phyloP scores from a whole-genome alignment of 2,329 filamentous ascomycete genomes.

The Xylaria sp. region DNA sequence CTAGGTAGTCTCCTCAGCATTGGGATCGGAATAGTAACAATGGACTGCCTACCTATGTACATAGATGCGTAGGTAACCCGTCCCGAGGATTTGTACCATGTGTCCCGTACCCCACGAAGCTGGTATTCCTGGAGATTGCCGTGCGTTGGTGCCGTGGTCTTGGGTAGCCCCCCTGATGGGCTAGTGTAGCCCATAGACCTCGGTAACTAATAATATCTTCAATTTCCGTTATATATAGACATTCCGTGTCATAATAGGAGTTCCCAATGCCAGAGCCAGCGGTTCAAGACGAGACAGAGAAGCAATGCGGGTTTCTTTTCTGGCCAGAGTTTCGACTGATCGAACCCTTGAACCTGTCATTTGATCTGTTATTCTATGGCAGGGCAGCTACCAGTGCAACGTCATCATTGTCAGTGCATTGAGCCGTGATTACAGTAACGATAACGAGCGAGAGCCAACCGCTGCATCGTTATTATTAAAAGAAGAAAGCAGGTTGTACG shows the following conservation, averaged over 20 bases:
- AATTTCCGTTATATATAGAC: no score
- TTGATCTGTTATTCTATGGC: not conserved
- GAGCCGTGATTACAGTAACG: not conserved
- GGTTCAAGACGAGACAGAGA: not conserved
- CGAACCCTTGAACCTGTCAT: not conserved
- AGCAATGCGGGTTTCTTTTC: not conserved
- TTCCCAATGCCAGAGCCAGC: not conserved
- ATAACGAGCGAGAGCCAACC: not conserved
- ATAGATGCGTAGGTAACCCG: not conserved
- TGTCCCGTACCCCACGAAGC: not conserved
- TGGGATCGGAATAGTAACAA: not conserved
- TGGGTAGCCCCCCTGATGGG: not conserved
- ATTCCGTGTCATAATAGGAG: not conserved
- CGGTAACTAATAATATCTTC: not conserved
- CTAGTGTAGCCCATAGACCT: not conserved
- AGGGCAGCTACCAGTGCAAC: not conserved
- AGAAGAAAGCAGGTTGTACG: no score
- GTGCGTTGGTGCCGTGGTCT: slow-evolving; percentile 1
- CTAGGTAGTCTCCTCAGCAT: no score
- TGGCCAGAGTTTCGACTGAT: not conserved
- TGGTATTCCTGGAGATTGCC: not conserved
- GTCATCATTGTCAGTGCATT: not conserved
- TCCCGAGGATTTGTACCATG: not conserved
- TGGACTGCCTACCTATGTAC: not conserved
- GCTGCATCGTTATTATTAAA: no score